Conservation (phyloP, 1,139 yeast species). For the Geotrichum cucujoidarum region DNA sequence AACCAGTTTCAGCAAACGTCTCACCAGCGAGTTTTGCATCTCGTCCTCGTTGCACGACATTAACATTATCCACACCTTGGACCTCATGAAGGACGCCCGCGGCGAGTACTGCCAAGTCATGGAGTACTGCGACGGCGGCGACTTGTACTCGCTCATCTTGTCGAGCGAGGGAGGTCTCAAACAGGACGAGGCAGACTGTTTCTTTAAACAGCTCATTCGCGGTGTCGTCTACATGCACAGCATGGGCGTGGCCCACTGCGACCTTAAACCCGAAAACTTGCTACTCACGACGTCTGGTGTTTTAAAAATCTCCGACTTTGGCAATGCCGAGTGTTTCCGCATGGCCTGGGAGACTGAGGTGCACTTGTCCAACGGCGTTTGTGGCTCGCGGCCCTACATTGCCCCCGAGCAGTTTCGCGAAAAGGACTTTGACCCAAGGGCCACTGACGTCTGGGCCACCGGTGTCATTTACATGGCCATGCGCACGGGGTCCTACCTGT, state of each 20-base stretch:
- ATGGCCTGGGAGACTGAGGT: conserved; percentile 96
- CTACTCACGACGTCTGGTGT: conserved; percentile 74
- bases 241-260: conserved; percentile 95
- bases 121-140: conserved; percentile 97
- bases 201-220: conserved; percentile 81
- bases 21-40: conserved; percentile 81
- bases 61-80: conserved; percentile 81
- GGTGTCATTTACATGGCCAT: conserved; percentile 97
- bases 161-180: conserved; percentile 76
- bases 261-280: conserved; percentile 88
- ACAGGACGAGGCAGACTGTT: conserved; percentile 88
- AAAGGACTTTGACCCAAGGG: conserved; percentile 78
- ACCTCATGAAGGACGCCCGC: conserved; percentile 80
- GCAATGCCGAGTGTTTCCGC: conserved; percentile 89
- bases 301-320: conserved; percentile 89
- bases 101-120: conserved; percentile 94
- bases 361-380: conserved; percentile 76
- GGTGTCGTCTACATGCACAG: conserved; percentile 96
- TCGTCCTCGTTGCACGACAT: conserved; percentile 73
- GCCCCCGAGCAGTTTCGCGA: conserved; percentile 90
- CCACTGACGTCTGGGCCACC: conserved; percentile 94
- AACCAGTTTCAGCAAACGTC: conserved; percentile 61
- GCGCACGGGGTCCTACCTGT: conserved; percentile 91
- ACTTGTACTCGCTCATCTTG: conserved; percentile 76
- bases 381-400: conserved; percentile 91